Evolutionary conservation across 768 basidiomycete genomes (phyloP), one percentile per base, ranked within the genome.

Genomic region (Suillus subaureus): DNA sequence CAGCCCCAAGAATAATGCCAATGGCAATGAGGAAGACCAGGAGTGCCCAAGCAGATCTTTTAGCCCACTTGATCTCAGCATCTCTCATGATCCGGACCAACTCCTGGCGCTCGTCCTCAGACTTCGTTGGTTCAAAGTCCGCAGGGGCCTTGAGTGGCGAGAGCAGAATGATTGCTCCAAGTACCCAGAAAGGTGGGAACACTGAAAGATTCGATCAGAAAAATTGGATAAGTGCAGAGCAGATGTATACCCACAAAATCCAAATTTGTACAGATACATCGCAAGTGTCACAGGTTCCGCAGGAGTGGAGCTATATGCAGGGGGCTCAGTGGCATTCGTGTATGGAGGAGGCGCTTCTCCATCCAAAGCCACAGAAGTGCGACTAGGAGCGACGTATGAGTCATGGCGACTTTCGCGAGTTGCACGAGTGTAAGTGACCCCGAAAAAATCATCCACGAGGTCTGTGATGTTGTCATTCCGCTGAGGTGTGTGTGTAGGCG

Each of bases 171-270:
- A 77, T 61, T 9, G 76, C 70, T 21, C 83, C 82, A 7, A 81
- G 70, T 26, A 83, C 51, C 84, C 85, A 85, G 65, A 84, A 79
- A 18, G 78, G 79, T n/a, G 83, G 83, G 73, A 82, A 84, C 61
- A 84, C 83, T 83, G 67, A 1, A 67, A 64, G 35, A 58, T 40
- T 61, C 23, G 12, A 39, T 35, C 61, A 62, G 42, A 62, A 39
- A 23, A 54, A n/a, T 28, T 15, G 42, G 16, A 57, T 11, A 21
- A 6, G 40, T 40, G 23, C 23, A 8, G 7, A 2, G 9, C 35
- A 35, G 18, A 39, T 21, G 13, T 6, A 7, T 6, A 79, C 84
- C 72, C 67, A 85, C 84, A 35, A 70, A 85, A 85, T 28, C 84
- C 84, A 35, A 79, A 82, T 66, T 79, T 82, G 78, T 85, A 85